Conservation (phyloP, 208 protist genomes). For the Angomonas desouzai region DNA sequence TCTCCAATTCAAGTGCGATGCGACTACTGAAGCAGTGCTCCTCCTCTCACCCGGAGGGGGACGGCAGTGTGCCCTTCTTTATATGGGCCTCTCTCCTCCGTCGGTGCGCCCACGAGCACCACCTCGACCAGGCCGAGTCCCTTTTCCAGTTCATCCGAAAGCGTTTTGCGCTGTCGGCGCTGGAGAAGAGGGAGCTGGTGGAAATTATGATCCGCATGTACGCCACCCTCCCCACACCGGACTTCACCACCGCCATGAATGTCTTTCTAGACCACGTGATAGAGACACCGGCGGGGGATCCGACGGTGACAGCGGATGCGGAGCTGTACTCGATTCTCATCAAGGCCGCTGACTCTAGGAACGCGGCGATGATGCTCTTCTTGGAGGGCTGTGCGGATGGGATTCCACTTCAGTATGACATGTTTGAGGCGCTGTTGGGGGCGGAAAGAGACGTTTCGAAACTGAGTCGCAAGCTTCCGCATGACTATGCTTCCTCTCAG, state of each 20-base stretch:
- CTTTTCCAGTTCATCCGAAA: conserved; percentile 75
- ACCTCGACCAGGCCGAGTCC: conserved; percentile 69
- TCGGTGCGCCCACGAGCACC: conserved; percentile 62
- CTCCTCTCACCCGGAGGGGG: conserved; percentile 1
- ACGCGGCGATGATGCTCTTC: conserved; percentile 84
- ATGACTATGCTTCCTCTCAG: conserved; percentile 66
- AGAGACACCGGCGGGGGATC: conserved; percentile 37
- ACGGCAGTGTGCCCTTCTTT: conserved; percentile 61
- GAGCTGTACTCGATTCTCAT: conserved; percentile 72
- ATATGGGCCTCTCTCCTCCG: conserved; percentile 82
- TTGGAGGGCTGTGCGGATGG: conserved; percentile 75
- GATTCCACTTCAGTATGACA: conserved; percentile 45
- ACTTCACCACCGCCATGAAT: conserved; percentile 60
- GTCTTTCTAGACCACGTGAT: conserved; percentile 75
- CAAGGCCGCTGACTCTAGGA: conserved; percentile 64
- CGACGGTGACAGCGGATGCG: conserved; percentile 32
- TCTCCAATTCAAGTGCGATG: conserved; percentile 78
- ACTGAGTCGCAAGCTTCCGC: conserved; percentile 68
- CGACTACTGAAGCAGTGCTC: conserved; percentile 54
- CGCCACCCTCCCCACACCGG: conserved; percentile 53
- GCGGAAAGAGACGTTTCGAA: conserved; percentile 40
- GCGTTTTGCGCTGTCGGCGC: conserved; percentile 34
- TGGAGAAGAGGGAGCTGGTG: conserved; percentile 73
- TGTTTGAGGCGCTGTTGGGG: conserved; percentile 61
- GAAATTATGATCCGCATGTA: conserved; percentile 90